Conservation (phyloP, 2,329 filamentous ascomycete species). For the Microascus cirrosus region DNA sequence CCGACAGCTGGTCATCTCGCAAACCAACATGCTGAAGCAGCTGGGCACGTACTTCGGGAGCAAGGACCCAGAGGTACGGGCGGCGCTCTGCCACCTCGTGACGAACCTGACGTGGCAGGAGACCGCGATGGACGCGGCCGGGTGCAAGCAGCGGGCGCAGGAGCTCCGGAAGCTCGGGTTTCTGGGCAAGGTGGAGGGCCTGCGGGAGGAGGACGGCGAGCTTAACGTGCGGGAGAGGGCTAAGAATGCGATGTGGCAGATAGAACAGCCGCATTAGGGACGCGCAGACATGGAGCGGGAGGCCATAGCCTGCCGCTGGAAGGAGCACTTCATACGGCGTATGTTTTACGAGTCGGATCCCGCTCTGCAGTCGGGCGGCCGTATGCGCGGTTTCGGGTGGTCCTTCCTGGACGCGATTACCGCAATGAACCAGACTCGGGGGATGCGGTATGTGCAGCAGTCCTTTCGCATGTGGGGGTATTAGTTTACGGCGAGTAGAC, state of each 20-base stretch:
- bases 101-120: conserved; percentile 81
- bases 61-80: conserved; percentile 61
- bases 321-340: not conserved
- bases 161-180: conserved; percentile 66
- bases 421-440: too few relatives aligned
- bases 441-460: too few relatives aligned
- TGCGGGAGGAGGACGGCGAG: conserved; percentile 58
- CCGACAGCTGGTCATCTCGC: conserved; percentile 64
- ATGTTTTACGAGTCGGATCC: not conserved
- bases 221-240: conserved; percentile 76
- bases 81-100: conserved; percentile 71
- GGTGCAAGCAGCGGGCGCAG: conserved; percentile 53
- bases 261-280: conserved; percentile 27
- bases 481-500: too few relatives aligned
- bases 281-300: not conserved
- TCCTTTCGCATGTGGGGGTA: too few relatives aligned
- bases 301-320: too few relatives aligned
- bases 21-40: conserved; percentile 63
- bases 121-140: conserved; percentile 50
- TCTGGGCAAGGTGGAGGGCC: conserved; percentile 48
- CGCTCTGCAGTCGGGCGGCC: not conserved
- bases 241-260: conserved; percentile 66
- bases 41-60: conserved; percentile 65
- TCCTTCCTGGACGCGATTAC: too few relatives aligned
- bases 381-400: not conserved